Evolutionary conservation across 176 grass and related monocot genomes (phyloP).

Genomic region (maize (Zea mays)): Zm-B73-REFERENCE-NAM-5.0 NC_050104.1:19325501-19326000

Average conservation of each 20-base stretch:
- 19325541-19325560: slow-evolving; percentile 33
- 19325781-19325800: slow-evolving; percentile 2
- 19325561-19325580: no score
- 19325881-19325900: background rate
- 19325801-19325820: slow-evolving; percentile 5
- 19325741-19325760: background rate
- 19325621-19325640: background rate
- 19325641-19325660: background rate
- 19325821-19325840: slow-evolving; percentile 1
- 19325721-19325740: background rate
- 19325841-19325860: background rate
- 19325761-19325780: background rate
- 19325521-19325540: slow-evolving; percentile 42
- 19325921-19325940: background rate
- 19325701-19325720: background rate
- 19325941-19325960: background rate
- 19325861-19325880: background rate
- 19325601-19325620: background rate
- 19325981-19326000: background rate
- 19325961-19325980: background rate
- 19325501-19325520: slow-evolving; percentile 52
- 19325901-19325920: no score
- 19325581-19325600: background rate
- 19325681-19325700: background rate
- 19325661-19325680: background rate